These are phyloP conservation scores for Metschnikowia shivogae DNA, from an alignment of 805 yeast genomes.

Conservation along the genomic window DNA sequence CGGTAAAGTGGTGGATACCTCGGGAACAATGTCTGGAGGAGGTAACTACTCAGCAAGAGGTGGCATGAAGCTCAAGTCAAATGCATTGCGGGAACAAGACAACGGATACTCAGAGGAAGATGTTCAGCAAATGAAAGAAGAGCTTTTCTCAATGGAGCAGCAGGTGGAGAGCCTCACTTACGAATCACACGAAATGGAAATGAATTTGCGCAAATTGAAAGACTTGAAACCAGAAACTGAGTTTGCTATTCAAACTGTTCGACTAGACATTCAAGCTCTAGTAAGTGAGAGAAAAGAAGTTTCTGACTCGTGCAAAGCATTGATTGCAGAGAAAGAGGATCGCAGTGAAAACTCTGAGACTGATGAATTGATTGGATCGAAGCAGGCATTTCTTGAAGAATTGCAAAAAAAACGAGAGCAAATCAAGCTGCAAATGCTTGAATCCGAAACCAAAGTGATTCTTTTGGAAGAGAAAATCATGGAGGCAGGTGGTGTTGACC, in stretches of 20 bases:
- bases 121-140: constrained; percentile 48
- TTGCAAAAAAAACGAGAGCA: constrained; percentile 18
- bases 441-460: constrained; percentile 52
- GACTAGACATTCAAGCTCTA: constrained; percentile 62
- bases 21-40: constrained; percentile 98
- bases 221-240: constrained; percentile 72
- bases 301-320: constrained; percentile 39
- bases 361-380: constrained; percentile 37
- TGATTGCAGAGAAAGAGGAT: constrained; percentile 36
- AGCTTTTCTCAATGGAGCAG: constrained; percentile 50
- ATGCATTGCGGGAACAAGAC: constrained; percentile 21
- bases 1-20: constrained; percentile 86
- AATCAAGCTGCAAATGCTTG: constrained; percentile 52
- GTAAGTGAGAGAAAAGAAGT: constrained; percentile 50
- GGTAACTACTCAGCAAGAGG: constrained; percentile 71
- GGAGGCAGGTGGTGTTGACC: constrained; percentile 86
- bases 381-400: constrained; percentile 20
- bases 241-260: constrained; percentile 50
- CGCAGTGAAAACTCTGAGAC: constrained; percentile 26
- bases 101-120: constrained; percentile 52
- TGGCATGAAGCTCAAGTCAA: constrained; percentile 59
- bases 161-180: constrained; percentile 46
- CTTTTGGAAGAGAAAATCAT: constrained; percentile 70
- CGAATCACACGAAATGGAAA: constrained; percentile 56
- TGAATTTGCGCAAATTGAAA: constrained; percentile 52